Percentiles rank a stretch among this genome's conserved stretches.
phyloP scores from a whole-genome alignment of 805 yeast species.

The Candida chauliodis region DNA sequence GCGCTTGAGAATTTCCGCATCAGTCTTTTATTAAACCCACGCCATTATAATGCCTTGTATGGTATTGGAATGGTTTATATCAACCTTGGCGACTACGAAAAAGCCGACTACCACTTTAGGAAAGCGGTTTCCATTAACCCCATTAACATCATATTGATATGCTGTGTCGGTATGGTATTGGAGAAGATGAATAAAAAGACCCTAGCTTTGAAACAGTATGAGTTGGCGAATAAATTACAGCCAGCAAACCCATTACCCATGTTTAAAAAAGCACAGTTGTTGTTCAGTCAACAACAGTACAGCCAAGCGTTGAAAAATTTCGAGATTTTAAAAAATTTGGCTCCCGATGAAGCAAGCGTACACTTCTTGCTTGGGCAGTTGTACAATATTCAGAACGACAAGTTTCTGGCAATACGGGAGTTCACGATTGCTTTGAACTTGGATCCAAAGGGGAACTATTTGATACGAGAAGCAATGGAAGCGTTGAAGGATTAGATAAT shows the following conservation, averaged over 20 bases:
- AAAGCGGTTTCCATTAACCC: slow-evolving; percentile 90
- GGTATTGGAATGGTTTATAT: slow-evolving; percentile 94
- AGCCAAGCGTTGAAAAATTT: slow-evolving; percentile 72
- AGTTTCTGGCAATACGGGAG: slow-evolving; percentile 74
- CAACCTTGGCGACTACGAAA: slow-evolving; percentile 76
- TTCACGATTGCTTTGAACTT: slow-evolving; percentile 85
- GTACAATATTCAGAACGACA: slow-evolving; percentile 71
- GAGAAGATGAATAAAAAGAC: slow-evolving; percentile 69
- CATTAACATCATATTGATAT: slow-evolving; percentile 79
- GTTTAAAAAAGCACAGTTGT: slow-evolving; percentile 81
- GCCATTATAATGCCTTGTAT: slow-evolving; percentile 92
- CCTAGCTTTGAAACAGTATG: slow-evolving; percentile 77
- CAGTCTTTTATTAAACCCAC: slow-evolving; percentile 71
- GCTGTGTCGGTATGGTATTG: slow-evolving; percentile 91
- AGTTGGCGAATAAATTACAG: slow-evolving; percentile 77
- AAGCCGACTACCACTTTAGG: slow-evolving; percentile 82
- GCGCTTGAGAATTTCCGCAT: slow-evolving; percentile 80
- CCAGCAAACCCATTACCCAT: slow-evolving; percentile 83
- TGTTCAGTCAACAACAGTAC: slow-evolving; percentile 68
- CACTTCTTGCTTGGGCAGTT: slow-evolving; percentile 87
- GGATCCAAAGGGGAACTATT: slow-evolving; percentile 88
- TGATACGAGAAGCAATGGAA: slow-evolving; percentile 82
- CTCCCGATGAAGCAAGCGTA: slow-evolving; percentile 93
- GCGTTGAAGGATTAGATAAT: slow-evolving; percentile 30
- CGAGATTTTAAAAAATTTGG: slow-evolving; percentile 65